Evolutionary conservation across 2,329 filamentous ascomycete species (phyloP).

Genomic region (Ophiostoma sp.): DNA sequence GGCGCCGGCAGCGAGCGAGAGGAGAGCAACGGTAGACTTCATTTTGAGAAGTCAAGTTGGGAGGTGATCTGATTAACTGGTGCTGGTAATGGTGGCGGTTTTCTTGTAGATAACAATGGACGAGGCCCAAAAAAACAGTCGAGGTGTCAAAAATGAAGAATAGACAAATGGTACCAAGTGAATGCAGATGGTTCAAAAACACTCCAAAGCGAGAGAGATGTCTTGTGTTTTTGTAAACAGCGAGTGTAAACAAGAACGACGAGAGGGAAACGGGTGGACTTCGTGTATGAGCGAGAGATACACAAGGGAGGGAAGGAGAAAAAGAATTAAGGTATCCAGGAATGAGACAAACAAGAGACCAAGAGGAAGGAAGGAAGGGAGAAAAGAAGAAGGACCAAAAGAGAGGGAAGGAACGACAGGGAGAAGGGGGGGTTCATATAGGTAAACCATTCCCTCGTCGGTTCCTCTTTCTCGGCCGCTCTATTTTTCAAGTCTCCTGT

Average conservation of each 20-base stretch:
- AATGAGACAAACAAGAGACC: background rate
- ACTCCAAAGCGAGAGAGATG: background rate
- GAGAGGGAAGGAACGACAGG: slow-evolving; percentile 13
- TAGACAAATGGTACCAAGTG: slow-evolving; percentile 12
- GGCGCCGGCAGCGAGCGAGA: slow-evolving; percentile 47
- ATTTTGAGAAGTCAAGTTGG: slow-evolving; percentile 34
- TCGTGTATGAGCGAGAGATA: slow-evolving; percentile 20
- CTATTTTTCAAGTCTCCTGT: background rate
- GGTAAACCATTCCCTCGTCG: background rate
- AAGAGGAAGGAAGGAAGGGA: slow-evolving; percentile 13
- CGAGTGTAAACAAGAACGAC: slow-evolving; percentile 19
- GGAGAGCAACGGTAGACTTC: slow-evolving; percentile 40
- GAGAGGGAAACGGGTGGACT: slow-evolving; percentile 4
- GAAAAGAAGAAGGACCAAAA: background rate
- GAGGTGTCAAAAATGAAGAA: background rate
- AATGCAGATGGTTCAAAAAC: slow-evolving; percentile 1
- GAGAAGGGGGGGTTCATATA: slow-evolving; percentile 23
- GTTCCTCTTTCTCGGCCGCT: background rate
- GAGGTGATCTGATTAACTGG: background rate
- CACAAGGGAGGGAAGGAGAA: slow-evolving; percentile 13
- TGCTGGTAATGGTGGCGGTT: slow-evolving; percentile 10
- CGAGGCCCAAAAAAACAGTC: background rate
- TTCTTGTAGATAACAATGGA: background rate
- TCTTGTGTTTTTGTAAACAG: slow-evolving; percentile 23
- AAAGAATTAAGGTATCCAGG: background rate